A percentile compares a stretch with the other conserved stretches of the same genome.
These are phyloP conservation scores for Plicaturopsis crispa DNA, from an alignment of 768 basidiomycete genomes.

Conservation along the genomic window DNA sequence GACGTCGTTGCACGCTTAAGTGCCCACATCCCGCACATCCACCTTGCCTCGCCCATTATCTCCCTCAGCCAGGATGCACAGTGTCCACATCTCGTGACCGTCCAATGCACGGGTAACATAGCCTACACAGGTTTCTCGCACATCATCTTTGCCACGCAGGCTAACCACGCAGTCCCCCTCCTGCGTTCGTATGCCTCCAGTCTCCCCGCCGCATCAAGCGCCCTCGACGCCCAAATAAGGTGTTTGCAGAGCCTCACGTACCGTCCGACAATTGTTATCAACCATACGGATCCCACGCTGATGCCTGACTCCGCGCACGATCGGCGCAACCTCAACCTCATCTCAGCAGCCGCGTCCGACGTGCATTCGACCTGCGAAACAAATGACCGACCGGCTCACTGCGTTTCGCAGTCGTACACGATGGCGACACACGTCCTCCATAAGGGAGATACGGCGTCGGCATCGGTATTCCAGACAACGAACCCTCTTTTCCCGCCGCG, in stretches of 20 bases:
- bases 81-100: constrained; percentile 24
- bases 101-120: constrained; percentile 26
- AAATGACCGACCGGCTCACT: no score
- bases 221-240: constrained; percentile 32
- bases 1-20: constrained; percentile 51
- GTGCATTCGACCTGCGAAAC: no score
- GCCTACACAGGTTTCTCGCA: constrained; percentile 49
- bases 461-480: constrained; percentile 59
- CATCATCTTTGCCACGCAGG: constrained; percentile 70
- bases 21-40: constrained; percentile 36
- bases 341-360: constrained; percentile 10
- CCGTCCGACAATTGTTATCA: constrained; percentile 51
- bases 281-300: constrained; percentile 57
- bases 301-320: constrained; percentile 45
- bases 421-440: constrained; percentile 70
- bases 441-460: constrained; percentile 26
- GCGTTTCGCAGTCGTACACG: constrained; percentile 42
- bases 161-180: constrained; percentile 50
- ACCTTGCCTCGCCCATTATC: constrained; percentile 45
- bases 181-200: constrained; percentile 38
- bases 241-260: constrained; percentile 52
- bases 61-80: constrained; percentile 32
- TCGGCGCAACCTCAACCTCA: constrained; percentile 60
- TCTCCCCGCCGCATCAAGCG: constrained; percentile 22
- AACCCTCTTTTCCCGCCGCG: constrained; percentile 57